These are phyloP conservation scores for Tetraselmis striata DNA, from an alignment of 139 green algal genomes.

Conservation along the genomic window DNA sequence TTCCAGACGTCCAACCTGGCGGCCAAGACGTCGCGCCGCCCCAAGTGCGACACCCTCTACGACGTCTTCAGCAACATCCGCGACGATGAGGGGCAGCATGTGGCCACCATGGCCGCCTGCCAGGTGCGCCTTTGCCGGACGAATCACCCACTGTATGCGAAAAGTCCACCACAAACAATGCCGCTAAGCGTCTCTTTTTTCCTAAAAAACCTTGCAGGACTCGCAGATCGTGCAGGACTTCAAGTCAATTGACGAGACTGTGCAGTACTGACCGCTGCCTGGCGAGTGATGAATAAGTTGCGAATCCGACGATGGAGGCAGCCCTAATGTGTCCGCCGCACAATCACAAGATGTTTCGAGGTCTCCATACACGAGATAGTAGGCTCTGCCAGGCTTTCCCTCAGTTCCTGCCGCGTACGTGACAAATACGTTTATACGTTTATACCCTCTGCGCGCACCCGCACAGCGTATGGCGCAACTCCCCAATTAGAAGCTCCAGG, in stretches of 20 bases:
- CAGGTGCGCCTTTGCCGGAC: slow-evolving; percentile 23
- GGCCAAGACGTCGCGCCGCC: slow-evolving; percentile 10
- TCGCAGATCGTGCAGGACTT: background rate
- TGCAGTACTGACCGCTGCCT: too few relatives aligned
- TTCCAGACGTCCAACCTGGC: slow-evolving; percentile 24
- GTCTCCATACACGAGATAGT: too few relatives aligned
- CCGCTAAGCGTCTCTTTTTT: background rate
- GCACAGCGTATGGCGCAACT: too few relatives aligned
- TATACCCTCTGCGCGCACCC: too few relatives aligned
- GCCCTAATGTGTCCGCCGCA: too few relatives aligned
- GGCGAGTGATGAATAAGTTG: too few relatives aligned
- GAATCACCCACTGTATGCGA: background rate
- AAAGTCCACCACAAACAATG: background rate
- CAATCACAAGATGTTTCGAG: too few relatives aligned
- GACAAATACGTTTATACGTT: too few relatives aligned
- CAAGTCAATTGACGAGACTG: background rate
- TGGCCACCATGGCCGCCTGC: slow-evolving; percentile 87
- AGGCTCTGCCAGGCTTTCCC: too few relatives aligned
- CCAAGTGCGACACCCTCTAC: slow-evolving; percentile 52
- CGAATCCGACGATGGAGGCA: too few relatives aligned
- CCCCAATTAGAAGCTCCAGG: too few relatives aligned
- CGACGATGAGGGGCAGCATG: slow-evolving; percentile 91
- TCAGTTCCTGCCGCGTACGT: too few relatives aligned
- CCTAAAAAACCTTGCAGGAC: background rate
- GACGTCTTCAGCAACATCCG: slow-evolving; percentile 85